Base-by-base conservation (phyloP, 2,329 filamentous ascomycete species). In the Pyrenochaeta sp. region DNA sequence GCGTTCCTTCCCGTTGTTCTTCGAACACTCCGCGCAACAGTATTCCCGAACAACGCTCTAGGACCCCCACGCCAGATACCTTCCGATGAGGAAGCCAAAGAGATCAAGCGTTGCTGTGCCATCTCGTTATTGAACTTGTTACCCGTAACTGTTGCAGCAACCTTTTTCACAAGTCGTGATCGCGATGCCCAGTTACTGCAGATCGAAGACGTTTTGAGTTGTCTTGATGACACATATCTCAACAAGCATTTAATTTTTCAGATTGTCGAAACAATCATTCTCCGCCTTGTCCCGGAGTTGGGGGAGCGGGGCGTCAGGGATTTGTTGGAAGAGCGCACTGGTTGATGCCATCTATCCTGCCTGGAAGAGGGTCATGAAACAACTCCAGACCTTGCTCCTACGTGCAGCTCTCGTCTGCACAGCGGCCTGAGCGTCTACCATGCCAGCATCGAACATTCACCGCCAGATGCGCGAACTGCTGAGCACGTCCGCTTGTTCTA, bases 211-310 rank as follows among this genome's bases (percentile, higher is more conserved):
- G 76, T 91, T 31, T 77, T 97, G 32, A 84, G 88, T 59, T 77
- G 92, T 24, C 86, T 96, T 55, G 83, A 82, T 11, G 91, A 96
- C 71, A 78, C 81, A 37, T 96, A 96, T 73, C 87, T 91, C 73
- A 99, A 99, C 74, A 95, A 92, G 74, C 91, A 96, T 73, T 76
- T 97, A 21, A 76, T 96, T 58, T 96, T 96, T 65, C 80, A 84
- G 30, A 78, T 94, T 34, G 74, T 97, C 22, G 94, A 99, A 73
- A 73, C 93, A 44, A 68, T 96, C 2, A 77, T 96, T n/a, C 82
- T 90, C 43, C 84, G 87, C 53, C 72, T 97, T 50, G 82, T 96
- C 65, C 94, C 94, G 4, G 94, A 99, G 74, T 69, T 97, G 60
- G 80, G 80, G 40, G 87, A 90, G 60, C 85, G 83, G 66, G 84